phyloP scores from a whole-genome alignment of 2,329 filamentous ascomycete species.

The Penicillium sp. region DNA sequence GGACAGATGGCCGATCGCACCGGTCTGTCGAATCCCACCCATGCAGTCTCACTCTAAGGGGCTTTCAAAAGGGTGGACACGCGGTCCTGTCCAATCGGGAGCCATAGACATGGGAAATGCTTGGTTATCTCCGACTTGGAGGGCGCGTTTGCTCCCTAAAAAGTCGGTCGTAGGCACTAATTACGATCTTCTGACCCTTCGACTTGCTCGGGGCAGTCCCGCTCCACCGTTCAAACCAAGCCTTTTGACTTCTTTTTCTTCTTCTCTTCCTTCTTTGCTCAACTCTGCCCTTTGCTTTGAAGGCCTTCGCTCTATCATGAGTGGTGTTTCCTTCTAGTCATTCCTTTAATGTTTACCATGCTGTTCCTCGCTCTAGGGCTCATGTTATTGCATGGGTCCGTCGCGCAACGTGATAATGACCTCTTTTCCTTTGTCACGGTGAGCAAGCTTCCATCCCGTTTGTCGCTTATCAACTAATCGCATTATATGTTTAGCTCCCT shows the following conservation, averaged over 20 bases:
- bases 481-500: constrained; percentile 17
- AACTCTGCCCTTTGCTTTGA: background rate
- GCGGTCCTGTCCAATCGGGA: background rate
- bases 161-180: background rate
- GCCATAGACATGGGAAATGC: background rate
- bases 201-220: background rate
- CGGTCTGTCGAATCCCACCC: background rate
- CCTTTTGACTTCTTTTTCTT: background rate
- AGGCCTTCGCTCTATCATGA: background rate
- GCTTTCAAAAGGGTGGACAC: background rate
- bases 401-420: constrained; percentile 13
- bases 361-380: constrained; percentile 4
- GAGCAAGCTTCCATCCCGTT: background rate
- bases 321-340: background rate
- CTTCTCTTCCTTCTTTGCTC: background rate
- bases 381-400: constrained; percentile 5
- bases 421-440: constrained; percentile 20
- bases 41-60: background rate
- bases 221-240: background rate
- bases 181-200: background rate
- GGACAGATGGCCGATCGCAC: background rate
- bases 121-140: background rate
- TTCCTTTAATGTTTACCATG: background rate
- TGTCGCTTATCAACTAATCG: background rate
- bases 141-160: background rate